Evolutionary conservation across 2,329 filamentous ascomycete genomes (phyloP), one percentile per base, ranked within the genome.

Genomic region (Talaromyces verruculosus): DNA sequence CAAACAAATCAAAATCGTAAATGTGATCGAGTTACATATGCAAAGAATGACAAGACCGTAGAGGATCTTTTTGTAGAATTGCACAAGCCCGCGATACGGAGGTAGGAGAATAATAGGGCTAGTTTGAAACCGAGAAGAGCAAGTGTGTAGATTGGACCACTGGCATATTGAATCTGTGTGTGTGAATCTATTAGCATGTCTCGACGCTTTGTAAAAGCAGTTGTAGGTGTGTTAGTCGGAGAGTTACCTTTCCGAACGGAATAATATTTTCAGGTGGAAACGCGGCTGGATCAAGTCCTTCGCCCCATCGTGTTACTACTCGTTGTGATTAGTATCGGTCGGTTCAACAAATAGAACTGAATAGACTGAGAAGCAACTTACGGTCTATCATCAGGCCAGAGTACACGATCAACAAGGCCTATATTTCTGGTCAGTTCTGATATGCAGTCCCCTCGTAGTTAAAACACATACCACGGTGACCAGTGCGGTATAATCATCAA

Each of bases 101-200:
- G 69, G 30, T 84, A 84, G 0, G 80, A 81, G 1, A 81, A 70
- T 3, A 84, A 70, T 1, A 84, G 71, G 43, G 81, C 81, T 22
- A 83, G 73, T 64, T 84, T 84, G 71, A 84, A 84, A 1, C 78
- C 79, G 2, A 82, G 74, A 28, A 84, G 62, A 25, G 69, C 71
- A 25, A 76, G 67, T 2, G 66, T 69, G 62, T 76, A 76, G 2
- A 72, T 28, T 1, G 73, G 73, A 3, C 73, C 73, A n/a, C 72
- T 71, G 13, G 63, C 65, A 35, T 75, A 75, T 72, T 75, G 73
- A 3, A 75, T 65, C 72, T 75, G 57, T 33, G 30, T 10, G n/a
- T n/a, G n/a, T 11, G 8, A 6, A 49, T 15, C 30, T 8, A 25
- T 45, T 17, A 15, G 13, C 37, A 6, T 28, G 5, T 47, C 30